phyloP scores from a whole-genome alignment of 176 grass and related monocot species.

The Oryza meridionalis region DNA sequence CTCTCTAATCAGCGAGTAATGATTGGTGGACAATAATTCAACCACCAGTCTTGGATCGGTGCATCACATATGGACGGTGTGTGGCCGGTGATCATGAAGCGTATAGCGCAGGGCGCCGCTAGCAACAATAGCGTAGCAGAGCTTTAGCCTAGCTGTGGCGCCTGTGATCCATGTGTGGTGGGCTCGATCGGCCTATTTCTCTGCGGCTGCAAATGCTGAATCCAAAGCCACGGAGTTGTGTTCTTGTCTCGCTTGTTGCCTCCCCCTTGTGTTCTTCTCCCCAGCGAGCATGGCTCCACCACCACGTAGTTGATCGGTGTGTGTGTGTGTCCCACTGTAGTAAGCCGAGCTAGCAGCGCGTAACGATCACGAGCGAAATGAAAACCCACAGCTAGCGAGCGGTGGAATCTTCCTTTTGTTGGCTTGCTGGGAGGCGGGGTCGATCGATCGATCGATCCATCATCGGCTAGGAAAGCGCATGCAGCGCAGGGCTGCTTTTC shows the following conservation, averaged over 20 bases:
- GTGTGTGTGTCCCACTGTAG: background rate
- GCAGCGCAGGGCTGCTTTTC: constrained; percentile 30
- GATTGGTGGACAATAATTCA: constrained; percentile 35
- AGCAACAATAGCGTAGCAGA: background rate
- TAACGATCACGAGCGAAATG: constrained; percentile 39
- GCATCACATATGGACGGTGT: background rate
- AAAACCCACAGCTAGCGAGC: background rate
- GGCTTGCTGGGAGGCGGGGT: background rate
- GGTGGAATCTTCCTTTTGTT: constrained; percentile 66
- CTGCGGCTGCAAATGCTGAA: background rate
- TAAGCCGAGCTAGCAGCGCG: background rate
- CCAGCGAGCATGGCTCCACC: background rate
- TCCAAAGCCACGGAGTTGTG: constrained; percentile 44
- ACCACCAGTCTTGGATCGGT: background rate
- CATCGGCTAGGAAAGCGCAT: background rate
- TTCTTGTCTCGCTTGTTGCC: constrained; percentile 36
- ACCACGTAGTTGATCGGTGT: background rate
- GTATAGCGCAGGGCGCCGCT: background rate
- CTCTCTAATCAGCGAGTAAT: constrained; percentile 35
- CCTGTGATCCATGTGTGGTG: background rate
- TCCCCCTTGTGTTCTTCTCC: background rate
- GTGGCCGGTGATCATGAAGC: background rate
- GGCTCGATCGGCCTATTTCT: background rate
- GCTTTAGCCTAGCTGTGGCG: background rate
- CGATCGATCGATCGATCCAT: too few relatives aligned